Base-by-base conservation (phyloP, 1,284 basidiomycete genomes). In the Coriolopsis trogii region DNA sequence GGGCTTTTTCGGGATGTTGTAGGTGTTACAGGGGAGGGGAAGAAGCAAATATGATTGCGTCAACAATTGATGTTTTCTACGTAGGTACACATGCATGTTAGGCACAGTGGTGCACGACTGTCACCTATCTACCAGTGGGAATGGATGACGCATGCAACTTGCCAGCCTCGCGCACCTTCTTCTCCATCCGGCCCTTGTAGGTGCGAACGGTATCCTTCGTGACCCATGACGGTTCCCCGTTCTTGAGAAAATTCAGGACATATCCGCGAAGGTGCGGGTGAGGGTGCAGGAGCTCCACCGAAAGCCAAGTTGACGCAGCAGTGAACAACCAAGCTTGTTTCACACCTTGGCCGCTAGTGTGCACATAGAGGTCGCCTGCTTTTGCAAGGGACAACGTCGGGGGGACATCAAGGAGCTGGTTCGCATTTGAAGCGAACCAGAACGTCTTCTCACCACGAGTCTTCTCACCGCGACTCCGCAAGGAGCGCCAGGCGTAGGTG, bases 151-250 rank as follows among this genome's bases (percentile, higher is more conserved):
- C 12, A 12, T 31, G 10, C 30, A 4, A 12, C 30, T 31, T 31
- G 4, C 16, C 16, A 12, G 30, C 30, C 3, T 31, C 30, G 9
- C 30, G 30, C 3, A 3, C 16, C 30, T n/a, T 12, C 30, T 31
- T 31, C 30, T 31, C 30, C 4, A 31, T 31, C 13, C 30, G 41
- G 26, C 41, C 41, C 25, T 12, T 42, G 41, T 49, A 49, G 13
- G 48, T 43, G 1, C 25, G n/a, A 3, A 49, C 13, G 6, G 48
- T 49, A 13, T 31, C 26, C 41, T 38, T 49, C 0, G 40, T 43
- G 3, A 49, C 41, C 48, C 48, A 49, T 6, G 41, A 43, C 12
- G 48, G 48, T 9, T 49, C 41, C 8, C 48, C 48, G 20, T 49
- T 49, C 6, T 31, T 34, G 23, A 21, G 24, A 25, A 49, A 49